Evolutionary conservation across 1,139 yeast genomes (phyloP).

Genomic region (Lodderomyces beijingensis): DNA sequence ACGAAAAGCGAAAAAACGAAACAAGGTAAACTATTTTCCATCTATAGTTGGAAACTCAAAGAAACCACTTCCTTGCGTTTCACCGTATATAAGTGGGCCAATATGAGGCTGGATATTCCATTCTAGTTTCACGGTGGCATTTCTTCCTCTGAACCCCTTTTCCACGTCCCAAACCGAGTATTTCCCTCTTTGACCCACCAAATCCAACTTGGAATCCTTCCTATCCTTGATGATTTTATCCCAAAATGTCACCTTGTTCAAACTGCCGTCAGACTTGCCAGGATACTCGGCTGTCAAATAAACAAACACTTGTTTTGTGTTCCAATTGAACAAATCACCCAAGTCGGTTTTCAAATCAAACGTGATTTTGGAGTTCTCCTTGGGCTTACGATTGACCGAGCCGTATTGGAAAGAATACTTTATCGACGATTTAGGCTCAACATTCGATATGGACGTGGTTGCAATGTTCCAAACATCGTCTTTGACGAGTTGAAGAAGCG

Average conservation of each 20-base stretch:
- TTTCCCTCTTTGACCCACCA: slow-evolving; percentile 58
- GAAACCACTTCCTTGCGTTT: slow-evolving; percentile 30
- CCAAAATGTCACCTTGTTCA: slow-evolving; percentile 83
- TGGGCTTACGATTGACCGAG: slow-evolving; percentile 61
- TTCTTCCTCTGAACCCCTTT: slow-evolving; percentile 59
- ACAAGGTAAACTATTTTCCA: too few relatives aligned
- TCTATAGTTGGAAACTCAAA: slow-evolving; percentile 25
- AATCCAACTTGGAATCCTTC: slow-evolving; percentile 53
- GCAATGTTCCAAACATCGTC: slow-evolving; percentile 42
- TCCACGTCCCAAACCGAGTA: slow-evolving; percentile 89
- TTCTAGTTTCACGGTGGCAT: slow-evolving; percentile 67
- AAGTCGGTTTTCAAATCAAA: slow-evolving; percentile 70
- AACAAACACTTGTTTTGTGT: slow-evolving; percentile 89
- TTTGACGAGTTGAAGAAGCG: slow-evolving; percentile 46
- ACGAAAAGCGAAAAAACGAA: too few relatives aligned
- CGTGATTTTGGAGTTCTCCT: slow-evolving; percentile 69
- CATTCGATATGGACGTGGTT: slow-evolving; percentile 37
- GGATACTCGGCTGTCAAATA: slow-evolving; percentile 87
- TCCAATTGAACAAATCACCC: slow-evolving; percentile 86
- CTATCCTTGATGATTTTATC: slow-evolving; percentile 66
- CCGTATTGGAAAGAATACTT: slow-evolving; percentile 75
- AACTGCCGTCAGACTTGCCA: slow-evolving; percentile 48
- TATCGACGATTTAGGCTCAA: slow-evolving; percentile 38
- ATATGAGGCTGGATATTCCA: slow-evolving; percentile 94
- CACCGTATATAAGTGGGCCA: slow-evolving; percentile 75